Base-by-base conservation (phyloP, 2,329 filamentous ascomycete genomes). In the Aureobasidium pullulans region DNA sequence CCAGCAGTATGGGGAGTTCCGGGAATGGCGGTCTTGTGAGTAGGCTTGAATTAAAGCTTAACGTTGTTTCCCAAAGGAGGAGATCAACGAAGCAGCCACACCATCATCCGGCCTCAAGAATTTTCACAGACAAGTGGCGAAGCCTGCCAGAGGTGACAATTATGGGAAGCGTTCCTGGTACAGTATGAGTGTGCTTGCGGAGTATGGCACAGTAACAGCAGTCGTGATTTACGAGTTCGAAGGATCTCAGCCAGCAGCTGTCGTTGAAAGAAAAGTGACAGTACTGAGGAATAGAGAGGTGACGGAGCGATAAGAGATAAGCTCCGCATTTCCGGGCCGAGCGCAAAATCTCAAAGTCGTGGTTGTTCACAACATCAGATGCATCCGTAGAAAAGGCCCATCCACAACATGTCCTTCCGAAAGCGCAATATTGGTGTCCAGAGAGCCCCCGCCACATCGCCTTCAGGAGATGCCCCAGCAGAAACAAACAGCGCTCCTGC, bases 401-500 rank as follows among this genome's bases (percentile, higher is more conserved):
- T 9, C 11, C 19, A 6, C 42, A 50, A 23, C 19, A 87, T 87
- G 84, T 84, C 85, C 11, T 88, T 88, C 72, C 82, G 84, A 65
- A 87, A 86, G 73, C 80, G 85, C 61, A 87, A 86, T 69, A 75
- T 86, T 53, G 81, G 60, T 34, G 40, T 63, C 5, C 54, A 59
- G 48, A 59, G 62, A 43, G 32, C 60, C 8, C 40, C 60, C 6
- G 6, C 16, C 19, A n/a, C 43, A n/a, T 8, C 54, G n/a, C 10
- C 43, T 2, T 58, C 66, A 50, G 50, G 64, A 29, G 47, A 58
- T 7, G 19, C 46, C 40, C 57, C 66, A 46, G 47, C 64, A 23
- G 47, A 58, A 28, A 32, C 48, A 43, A 16, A 36, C 23, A 11
- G 29, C 39, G 28, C 32, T 19, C 42, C 42, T 13, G 19, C 42